A percentile compares a stretch with the other conserved stretches of the same genome.
phyloP scores from a whole-genome alignment of 2,329 filamentous ascomycete genomes.

The Fusarium virguliforme region DNA sequence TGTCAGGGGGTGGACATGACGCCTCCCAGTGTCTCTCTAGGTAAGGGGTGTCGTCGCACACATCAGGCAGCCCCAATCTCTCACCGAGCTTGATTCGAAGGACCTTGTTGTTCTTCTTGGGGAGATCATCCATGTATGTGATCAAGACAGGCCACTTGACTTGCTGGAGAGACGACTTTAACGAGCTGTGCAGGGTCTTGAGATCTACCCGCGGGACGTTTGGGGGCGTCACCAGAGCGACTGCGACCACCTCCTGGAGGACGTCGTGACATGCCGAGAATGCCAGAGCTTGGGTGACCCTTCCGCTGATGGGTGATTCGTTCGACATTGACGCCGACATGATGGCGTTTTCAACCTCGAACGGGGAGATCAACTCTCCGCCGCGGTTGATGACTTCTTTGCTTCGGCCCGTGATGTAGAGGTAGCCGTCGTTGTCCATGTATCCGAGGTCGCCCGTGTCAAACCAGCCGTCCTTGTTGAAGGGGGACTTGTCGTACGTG shows the following conservation, averaged over 20 bases:
- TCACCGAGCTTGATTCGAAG: conserved; percentile 68
- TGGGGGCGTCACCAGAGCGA: conserved; percentile 66
- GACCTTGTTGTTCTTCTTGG: conserved; percentile 72
- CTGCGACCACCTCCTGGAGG: conserved; percentile 70
- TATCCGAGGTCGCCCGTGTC: conserved; percentile 71
- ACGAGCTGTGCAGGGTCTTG: conserved; percentile 63
- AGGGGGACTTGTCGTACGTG: conserved; percentile 61
- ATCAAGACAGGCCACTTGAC: conserved; percentile 69
- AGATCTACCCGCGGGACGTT: conserved; percentile 64
- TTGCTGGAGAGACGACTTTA: conserved; percentile 66
- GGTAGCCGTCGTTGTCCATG: conserved; percentile 66
- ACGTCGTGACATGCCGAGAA: conserved; percentile 69
- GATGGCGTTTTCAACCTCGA: conserved; percentile 73
- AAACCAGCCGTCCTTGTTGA: conserved; percentile 67
- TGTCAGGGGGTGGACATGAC: conserved; percentile 64
- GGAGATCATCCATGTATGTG: conserved; percentile 70
- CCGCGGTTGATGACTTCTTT: conserved; percentile 73
- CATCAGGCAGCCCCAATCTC: conserved; percentile 61
- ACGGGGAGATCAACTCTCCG: conserved; percentile 72
- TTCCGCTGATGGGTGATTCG: conserved; percentile 62
- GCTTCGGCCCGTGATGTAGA: conserved; percentile 70
- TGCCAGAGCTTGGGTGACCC: conserved; percentile 66
- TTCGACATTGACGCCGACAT: conserved; percentile 62
- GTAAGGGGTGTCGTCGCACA: conserved; percentile 63
- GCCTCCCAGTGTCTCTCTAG: conserved; percentile 67